These are phyloP conservation scores for Strobilomyces echinocephalus DNA, from an alignment of 768 basidiomycete species.

Conservation along the genomic window DNA sequence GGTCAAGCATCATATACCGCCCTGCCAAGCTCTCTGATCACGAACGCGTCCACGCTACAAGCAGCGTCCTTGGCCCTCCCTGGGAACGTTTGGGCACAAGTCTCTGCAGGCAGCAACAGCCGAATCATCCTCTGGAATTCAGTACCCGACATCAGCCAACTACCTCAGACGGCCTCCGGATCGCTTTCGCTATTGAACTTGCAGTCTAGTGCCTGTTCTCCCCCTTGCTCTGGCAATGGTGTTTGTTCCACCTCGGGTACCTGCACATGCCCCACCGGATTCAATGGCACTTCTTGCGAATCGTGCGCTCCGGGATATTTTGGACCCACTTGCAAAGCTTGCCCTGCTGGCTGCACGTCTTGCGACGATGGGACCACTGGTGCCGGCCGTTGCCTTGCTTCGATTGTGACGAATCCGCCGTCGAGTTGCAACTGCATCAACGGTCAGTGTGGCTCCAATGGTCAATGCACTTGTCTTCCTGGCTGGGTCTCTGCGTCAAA, in stretches of 20 bases:
- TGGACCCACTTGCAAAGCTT: constrained; percentile 65
- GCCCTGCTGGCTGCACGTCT: constrained; percentile 59
- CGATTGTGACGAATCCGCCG: constrained; percentile 47
- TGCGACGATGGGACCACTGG: constrained; percentile 83
- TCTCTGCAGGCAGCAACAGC: constrained; percentile 50
- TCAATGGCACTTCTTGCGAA: constrained; percentile 77
- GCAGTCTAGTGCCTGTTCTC: constrained; percentile 70
- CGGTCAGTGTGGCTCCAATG: constrained; percentile 63
- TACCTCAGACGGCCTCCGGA: constrained; percentile 47
- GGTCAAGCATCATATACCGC: constrained; percentile 57
- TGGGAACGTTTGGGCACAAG: constrained; percentile 61
- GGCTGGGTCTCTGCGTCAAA: constrained; percentile 71
- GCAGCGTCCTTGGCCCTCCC: constrained; percentile 66
- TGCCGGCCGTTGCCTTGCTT: constrained; percentile 62
- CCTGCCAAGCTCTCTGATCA: constrained; percentile 47
- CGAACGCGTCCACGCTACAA: constrained; percentile 45
- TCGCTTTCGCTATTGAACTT: constrained; percentile 63
- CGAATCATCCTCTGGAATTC: constrained; percentile 76
- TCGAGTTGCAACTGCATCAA: constrained; percentile 79
- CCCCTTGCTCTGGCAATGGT: constrained; percentile 68
- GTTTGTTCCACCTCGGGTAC: constrained; percentile 66
- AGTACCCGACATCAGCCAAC: constrained; percentile 67
- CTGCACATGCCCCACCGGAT: constrained; percentile 70
- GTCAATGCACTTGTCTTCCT: constrained; percentile 69
- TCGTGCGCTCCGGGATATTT: constrained; percentile 71